A percentile compares a stretch with the other conserved stretches of the same genome.
Conservation (phyloP, 345 rosid genomes). For the Citrus hindsii region DNA sequence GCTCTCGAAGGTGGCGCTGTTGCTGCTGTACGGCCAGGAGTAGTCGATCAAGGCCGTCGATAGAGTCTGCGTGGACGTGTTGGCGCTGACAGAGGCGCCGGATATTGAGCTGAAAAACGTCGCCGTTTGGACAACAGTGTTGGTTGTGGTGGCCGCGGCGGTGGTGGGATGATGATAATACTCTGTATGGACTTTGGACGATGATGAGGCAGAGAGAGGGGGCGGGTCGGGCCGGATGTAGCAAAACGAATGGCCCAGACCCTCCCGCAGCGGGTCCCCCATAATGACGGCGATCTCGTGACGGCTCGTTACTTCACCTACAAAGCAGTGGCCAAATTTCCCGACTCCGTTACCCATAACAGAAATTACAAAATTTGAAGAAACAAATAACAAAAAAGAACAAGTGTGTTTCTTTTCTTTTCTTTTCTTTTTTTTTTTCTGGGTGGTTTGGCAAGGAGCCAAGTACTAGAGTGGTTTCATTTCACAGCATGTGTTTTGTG, state of each 20-base stretch:
- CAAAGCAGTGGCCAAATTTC: conserved; percentile 51
- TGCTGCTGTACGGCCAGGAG: conserved; percentile 33
- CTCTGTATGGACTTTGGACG: conserved; percentile 48
- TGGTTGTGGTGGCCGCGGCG: conserved; percentile 1
- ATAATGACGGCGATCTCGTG: conserved; percentile 42
- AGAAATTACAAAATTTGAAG: neutral
- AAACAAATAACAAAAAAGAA: conserved; percentile 5
- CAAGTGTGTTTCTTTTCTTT: too few relatives aligned
- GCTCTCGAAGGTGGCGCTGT: conserved; percentile 73
- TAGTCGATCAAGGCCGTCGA: conserved; percentile 49
- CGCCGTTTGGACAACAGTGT: conserved; percentile 19
- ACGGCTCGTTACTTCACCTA: conserved; percentile 58
- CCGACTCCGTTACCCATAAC: conserved; percentile 72
- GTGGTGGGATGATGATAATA: neutral
- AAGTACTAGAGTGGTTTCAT: neutral
- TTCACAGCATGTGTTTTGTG: neutral
- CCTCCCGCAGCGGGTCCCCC: conserved; percentile 42
- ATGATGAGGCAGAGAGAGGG: conserved; percentile 26
- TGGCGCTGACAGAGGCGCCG: conserved; percentile 95
- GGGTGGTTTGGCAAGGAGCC: too few relatives aligned
- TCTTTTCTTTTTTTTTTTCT: neutral
- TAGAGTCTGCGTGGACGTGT: conserved; percentile 64
- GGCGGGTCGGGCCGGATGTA: conserved; percentile 59
- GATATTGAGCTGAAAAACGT: conserved; percentile 83
- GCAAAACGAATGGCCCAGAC: conserved; percentile 82